phyloP scores from a whole-genome alignment of 495 filamentous ascomycete genomes.

The Tuber umbilicatum region DNA sequence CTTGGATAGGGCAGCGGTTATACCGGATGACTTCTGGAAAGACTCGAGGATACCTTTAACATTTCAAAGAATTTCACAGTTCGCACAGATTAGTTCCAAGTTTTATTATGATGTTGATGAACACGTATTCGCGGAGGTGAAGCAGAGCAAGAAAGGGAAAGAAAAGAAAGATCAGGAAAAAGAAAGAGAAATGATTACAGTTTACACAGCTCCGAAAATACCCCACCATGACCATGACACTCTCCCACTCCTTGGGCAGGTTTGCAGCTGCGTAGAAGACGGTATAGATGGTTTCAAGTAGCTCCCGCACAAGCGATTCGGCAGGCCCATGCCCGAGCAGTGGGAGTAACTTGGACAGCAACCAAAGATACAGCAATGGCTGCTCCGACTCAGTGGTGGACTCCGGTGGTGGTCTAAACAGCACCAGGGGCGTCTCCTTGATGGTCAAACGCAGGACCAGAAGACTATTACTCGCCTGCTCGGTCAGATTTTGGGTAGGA shows the following conservation, averaged over 20 bases:
- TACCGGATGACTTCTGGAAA: slow-evolving; percentile 31
- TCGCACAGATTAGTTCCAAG: background rate
- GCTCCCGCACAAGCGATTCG: slow-evolving; percentile 43
- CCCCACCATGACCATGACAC: slow-evolving; percentile 43
- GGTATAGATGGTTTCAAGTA: slow-evolving; percentile 48
- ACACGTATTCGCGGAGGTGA: slow-evolving; percentile 10
- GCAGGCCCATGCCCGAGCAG: slow-evolving; percentile 47
- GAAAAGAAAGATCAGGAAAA: slow-evolving; percentile 46
- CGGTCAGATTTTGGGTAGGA: slow-evolving; percentile 48
- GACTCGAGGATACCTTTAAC: slow-evolving; percentile 37
- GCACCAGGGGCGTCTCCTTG: slow-evolving; percentile 62
- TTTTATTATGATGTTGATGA: slow-evolving; percentile 12
- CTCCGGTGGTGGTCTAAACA: slow-evolving; percentile 49
- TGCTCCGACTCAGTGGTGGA: slow-evolving; percentile 48
- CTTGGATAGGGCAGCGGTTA: slow-evolving; percentile 29
- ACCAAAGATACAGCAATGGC: slow-evolving; percentile 72
- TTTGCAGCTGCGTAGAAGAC: slow-evolving; percentile 47
- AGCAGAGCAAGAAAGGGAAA: slow-evolving; percentile 39
- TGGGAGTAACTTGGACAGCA: slow-evolving; percentile 58
- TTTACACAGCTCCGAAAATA: slow-evolving; percentile 46
- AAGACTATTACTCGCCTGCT: slow-evolving; percentile 60
- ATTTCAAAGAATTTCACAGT: slow-evolving; percentile 12
- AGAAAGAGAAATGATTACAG: slow-evolving; percentile 45
- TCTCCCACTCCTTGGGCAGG: slow-evolving; percentile 33
- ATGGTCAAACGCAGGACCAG: slow-evolving; percentile 67